Evolutionary conservation across 345 rosid species (phyloP).

Genomic region (Salix koriyanagi): DNA sequence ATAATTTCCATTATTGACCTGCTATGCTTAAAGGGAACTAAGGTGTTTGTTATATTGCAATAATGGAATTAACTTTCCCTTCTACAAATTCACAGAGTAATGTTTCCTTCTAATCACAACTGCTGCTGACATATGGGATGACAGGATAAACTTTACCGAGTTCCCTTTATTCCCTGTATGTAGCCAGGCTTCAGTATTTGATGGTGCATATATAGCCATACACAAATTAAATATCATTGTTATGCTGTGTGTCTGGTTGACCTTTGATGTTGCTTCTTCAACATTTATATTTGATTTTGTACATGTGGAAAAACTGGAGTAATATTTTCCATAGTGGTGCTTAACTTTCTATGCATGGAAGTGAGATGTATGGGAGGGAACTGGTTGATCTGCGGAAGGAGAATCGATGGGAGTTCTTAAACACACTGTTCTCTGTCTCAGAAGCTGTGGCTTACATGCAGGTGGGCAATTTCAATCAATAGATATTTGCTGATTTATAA

Average conservation of each 20-base stretch:
- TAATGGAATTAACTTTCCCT: background rate
- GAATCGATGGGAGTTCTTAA: slow-evolving; percentile 86
- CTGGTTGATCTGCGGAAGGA: slow-evolving; percentile 89
- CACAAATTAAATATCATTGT: background rate
- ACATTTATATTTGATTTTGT: slow-evolving; percentile 9
- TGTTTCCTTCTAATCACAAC: background rate
- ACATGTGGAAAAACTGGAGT: slow-evolving; percentile 19
- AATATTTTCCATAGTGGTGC: slow-evolving; percentile 33
- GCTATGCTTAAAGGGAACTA: background rate
- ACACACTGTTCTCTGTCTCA: slow-evolving; percentile 90
- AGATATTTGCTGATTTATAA: background rate
- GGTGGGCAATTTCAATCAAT: slow-evolving; percentile 33
- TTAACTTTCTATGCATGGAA: slow-evolving; percentile 46
- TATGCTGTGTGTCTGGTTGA: background rate
- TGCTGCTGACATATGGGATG: background rate
- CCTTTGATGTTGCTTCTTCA: background rate
- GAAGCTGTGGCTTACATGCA: slow-evolving; percentile 95
- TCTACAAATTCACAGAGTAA: background rate
- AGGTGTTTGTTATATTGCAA: background rate
- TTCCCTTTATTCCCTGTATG: background rate
- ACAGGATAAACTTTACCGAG: background rate
- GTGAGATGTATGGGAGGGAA: slow-evolving; percentile 95
- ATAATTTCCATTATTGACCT: slow-evolving; percentile 3
- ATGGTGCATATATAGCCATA: background rate
- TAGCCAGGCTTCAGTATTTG: background rate